Evolutionary conservation across 345 rosid species (phyloP).

Genomic region (Carallia brachiata): DNA sequence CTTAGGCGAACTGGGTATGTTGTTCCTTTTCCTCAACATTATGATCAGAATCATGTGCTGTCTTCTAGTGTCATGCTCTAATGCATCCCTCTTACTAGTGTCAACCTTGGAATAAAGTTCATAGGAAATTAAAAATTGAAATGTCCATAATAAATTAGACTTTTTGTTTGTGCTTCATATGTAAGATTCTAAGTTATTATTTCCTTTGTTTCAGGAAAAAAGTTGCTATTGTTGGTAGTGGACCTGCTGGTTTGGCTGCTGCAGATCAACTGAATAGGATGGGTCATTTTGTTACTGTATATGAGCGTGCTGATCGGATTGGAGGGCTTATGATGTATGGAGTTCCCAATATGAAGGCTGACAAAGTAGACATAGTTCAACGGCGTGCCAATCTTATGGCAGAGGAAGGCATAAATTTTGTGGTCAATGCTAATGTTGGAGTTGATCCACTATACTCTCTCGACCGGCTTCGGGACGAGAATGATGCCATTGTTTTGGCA

Average conservation of each 20-base stretch:
- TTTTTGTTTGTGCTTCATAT: background rate
- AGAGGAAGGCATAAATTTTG: constrained; percentile 79
- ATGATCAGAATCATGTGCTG: background rate
- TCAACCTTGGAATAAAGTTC: too few species aligned
- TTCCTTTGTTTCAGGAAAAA: constrained; percentile 55
- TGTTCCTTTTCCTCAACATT: background rate
- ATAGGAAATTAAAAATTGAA: too few species aligned
- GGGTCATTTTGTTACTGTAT: constrained; percentile 93
- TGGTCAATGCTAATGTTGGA: constrained; percentile 89
- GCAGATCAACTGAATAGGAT: constrained; percentile 95
- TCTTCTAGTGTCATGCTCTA: background rate
- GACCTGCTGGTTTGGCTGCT: constrained; percentile 97
- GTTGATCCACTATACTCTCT: constrained; percentile 71
- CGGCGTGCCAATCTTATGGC: constrained; percentile 94
- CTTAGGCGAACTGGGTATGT: constrained; percentile 79
- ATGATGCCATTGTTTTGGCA: constrained; percentile 84
- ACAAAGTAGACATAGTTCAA: constrained; percentile 85
- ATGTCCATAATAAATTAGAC: background rate
- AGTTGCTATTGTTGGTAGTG: constrained; percentile 89
- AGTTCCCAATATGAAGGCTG: constrained; percentile 99
- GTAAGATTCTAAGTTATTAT: background rate
- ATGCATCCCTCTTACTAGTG: too few species aligned
- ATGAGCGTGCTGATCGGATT: constrained; percentile 94
- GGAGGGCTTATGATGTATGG: constrained; percentile 99
- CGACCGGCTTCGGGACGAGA: constrained; percentile 64